Evolutionary conservation across 2,329 filamentous ascomycete genomes (phyloP), one percentile per base, ranked within the genome.

Genomic region (Didymella exigua): DNA sequence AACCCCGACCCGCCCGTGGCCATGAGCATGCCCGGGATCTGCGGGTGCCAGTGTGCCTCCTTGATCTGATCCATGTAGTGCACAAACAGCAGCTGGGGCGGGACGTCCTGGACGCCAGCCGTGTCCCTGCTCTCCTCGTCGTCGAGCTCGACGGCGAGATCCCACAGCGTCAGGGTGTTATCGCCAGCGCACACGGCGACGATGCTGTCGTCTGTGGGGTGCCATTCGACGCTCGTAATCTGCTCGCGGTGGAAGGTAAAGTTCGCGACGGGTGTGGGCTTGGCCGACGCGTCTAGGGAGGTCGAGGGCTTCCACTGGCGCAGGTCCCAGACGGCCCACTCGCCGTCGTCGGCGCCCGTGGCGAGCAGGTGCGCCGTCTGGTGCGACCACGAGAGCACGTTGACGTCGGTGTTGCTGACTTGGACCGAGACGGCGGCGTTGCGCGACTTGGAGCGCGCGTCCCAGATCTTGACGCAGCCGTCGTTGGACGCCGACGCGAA

Each of bases 211-310:
- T 99, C 95, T 1, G 91, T 93, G 2, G 95, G 93, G 76, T 98
- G 93, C 93, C 95, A 99, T 79, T 98, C 93, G 33, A 99, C 85
- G 65, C 89, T 91, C 6, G 95, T 99, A 68, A 99, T 91, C 67
- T 96, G 95, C 76, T 97, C 91, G 76, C 91, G 93, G 82, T 99
- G 93, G 81, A 96, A 98, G 70, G 87, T 84, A 78, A 98, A 99
- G 67, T 89, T 89, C 3, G 95, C 95, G n/a, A 98, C 90, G 1
- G 95, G 90, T 42, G 87, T 87, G 5, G 89, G 88, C 40, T 73
- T 78, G 82, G 84, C 63, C 42, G 72, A 67, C 50, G 79, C 70
- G 48, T 75, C 68, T 45, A 82, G 77, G 6, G 78, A 78, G 27
- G 79, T 52, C 74, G 75, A 81, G 2, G 87, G 86, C 79, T 96